phyloP scores from a whole-genome alignment of 2,329 filamentous ascomycete genomes.

The Grosmannia huntii region DNA sequence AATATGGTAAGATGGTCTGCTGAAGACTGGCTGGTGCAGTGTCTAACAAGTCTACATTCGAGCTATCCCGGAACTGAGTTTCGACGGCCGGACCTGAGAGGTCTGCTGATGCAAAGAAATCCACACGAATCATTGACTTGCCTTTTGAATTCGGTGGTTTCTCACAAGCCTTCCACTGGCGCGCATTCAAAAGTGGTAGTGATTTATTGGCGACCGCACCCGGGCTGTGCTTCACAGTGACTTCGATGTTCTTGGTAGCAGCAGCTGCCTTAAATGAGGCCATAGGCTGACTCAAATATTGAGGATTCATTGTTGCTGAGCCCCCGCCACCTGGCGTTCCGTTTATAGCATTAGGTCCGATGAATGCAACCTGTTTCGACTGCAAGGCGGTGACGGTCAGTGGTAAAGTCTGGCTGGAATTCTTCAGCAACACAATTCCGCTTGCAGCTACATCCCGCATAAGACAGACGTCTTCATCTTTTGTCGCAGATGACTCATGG shows the following conservation, averaged over 20 bases:
- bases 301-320: conserved; percentile 19
- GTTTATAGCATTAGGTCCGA: conserved; percentile 35
- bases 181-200: not conserved
- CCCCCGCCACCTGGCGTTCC: conserved; percentile 14
- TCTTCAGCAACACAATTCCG: not conserved
- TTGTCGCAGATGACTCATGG: not conserved
- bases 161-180: not conserved
- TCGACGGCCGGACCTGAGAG: not conserved
- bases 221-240: not conserved
- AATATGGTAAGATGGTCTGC: not conserved
- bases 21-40: not conserved
- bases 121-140: not conserved
- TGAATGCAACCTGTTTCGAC: conserved; percentile 28
- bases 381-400: conserved; percentile 6
- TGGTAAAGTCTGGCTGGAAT: not conserved
- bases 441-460: not conserved
- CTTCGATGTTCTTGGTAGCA: not conserved
- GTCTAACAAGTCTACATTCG: not conserved
- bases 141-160: not conserved
- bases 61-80: not conserved
- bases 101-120: not conserved
- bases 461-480: not conserved
- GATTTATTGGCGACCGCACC: not conserved
- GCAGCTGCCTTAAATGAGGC: not conserved
- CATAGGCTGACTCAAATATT: conserved; percentile 17